Evolutionary conservation across 2,329 filamentous ascomycete species (phyloP), one percentile per base, ranked within the genome.

Genomic region (Tolypocladium paradoxum): DNA sequence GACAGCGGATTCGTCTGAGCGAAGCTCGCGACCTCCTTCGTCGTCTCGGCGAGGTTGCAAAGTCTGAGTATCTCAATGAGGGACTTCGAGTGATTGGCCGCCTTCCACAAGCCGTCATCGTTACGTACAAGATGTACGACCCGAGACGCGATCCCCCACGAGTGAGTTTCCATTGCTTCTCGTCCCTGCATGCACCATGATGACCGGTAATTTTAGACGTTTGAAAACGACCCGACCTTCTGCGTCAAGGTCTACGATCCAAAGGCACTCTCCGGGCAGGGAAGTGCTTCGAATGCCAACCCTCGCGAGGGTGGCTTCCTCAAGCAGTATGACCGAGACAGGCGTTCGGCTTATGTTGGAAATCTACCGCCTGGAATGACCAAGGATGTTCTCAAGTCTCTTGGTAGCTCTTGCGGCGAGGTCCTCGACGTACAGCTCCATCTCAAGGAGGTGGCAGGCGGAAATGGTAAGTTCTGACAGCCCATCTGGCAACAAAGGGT

Each of bases 111-210:
- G 65, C 71, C 2, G 68, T 79, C 2, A 57, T 79, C 6, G 72
- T 81, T 33, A 70, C 75, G 29, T 83, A 76, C 55, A 65, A 69
- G 40, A 70, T 70, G 56, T 83, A 78, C 49, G 76, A 82, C 54
- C 67, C 74, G 4, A 68, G 65, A 27, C 72, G 79, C 24, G 73
- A 80, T 53, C 72, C 80, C 5, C 66, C 74, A 33, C 60, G 66
- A 29, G 78, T 80, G 66, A 68, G 76, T 65, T 4, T 31, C 20
- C 2, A 2, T 47, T n/a, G 6, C 20, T 18, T 31, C 48, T 14
- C 24, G 43, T 36, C 14, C 4, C 31, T 55, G 52, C 22, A 33
- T 11, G 18, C 29, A 34, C 18, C n/a, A 20, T n/a, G n/a, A 6
- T 51, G 12, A 40, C 43, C 8, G n/a, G 38, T 36, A 18, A 18